A percentile compares a stretch with the other conserved stretches of the same genome.
phyloP scores from a whole-genome alignment of 176 grass and related monocot species.

The Cenchrus fungigraminus region DNA sequence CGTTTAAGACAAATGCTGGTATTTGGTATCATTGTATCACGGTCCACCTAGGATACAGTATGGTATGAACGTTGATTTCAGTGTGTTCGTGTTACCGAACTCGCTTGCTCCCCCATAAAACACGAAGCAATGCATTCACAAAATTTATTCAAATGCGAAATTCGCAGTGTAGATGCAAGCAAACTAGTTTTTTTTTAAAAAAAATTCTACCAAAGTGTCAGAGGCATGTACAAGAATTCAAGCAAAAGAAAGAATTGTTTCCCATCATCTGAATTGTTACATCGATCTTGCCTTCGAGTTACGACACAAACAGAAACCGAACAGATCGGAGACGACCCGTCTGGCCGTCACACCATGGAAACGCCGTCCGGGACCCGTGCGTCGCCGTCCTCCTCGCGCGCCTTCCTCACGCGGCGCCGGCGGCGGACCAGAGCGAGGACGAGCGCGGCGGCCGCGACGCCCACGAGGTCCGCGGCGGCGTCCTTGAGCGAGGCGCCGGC shows the following conservation, averaged over 20 bases:
- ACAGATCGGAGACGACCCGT: background rate
- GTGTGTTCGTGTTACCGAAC: no score
- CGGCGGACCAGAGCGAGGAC: slow-evolving; percentile 28
- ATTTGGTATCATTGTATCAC: no score
- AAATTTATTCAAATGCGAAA: background rate
- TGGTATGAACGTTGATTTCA: no score
- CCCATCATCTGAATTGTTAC: background rate
- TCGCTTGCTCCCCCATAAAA: no score
- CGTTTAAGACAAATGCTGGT: no score
- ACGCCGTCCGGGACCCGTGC: background rate
- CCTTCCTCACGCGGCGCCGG: slow-evolving; percentile 30
- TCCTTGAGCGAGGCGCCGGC: slow-evolving; percentile 79
- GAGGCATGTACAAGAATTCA: background rate
- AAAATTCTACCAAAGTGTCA: background rate
- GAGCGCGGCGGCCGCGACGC: slow-evolving; percentile 48
- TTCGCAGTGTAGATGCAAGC: background rate
- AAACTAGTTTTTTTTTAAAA: background rate
- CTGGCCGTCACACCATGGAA: slow-evolving; percentile 46
- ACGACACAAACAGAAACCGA: background rate
- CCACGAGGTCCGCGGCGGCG: slow-evolving; percentile 67
- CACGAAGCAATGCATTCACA: background rate
- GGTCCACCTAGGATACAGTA: no score
- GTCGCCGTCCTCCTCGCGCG: background rate
- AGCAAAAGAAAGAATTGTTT: background rate
- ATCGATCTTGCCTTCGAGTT: background rate